Percentiles rank a stretch among this genome's conserved stretches.
Conservation (phyloP, 352 stramenopile species). For the Globisporangium middletonii region DNA sequence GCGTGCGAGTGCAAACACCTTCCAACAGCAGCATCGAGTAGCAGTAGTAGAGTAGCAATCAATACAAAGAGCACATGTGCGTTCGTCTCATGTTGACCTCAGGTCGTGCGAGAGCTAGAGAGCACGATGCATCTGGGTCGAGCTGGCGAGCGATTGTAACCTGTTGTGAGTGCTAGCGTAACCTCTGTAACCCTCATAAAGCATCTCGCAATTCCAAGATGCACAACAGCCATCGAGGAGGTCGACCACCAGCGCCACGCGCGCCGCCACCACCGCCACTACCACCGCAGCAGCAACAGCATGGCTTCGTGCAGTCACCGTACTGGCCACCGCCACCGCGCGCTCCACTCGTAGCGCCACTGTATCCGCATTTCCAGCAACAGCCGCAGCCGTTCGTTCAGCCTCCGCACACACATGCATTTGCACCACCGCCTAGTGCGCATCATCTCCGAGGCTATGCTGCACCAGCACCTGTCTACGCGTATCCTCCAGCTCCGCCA, state of each 20-base stretch:
- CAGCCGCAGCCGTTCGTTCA: neutral
- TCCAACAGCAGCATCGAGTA: too few relatives aligned
- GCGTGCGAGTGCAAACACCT: neutral
- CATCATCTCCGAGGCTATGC: neutral
- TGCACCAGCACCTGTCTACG: neutral
- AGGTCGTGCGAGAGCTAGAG: neutral
- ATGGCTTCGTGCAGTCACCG: neutral
- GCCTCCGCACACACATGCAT: too few relatives aligned
- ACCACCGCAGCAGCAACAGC: neutral
- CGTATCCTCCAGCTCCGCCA: neutral
- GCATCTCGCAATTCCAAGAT: too few relatives aligned
- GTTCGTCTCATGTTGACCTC: too few relatives aligned
- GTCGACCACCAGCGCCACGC: too few relatives aligned
- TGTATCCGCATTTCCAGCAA: neutral
- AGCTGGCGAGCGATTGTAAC: too few relatives aligned
- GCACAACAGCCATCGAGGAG: too few relatives aligned
- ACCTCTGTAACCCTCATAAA: too few relatives aligned
- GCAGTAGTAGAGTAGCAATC: too few relatives aligned
- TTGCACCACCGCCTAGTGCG: too few relatives aligned
- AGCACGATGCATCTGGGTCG: neutral
- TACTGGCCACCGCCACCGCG: slow-evolving; percentile 1
- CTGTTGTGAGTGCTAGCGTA: too few relatives aligned
- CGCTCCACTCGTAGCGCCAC: neutral
- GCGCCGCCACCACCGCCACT: neutral
- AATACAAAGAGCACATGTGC: neutral